phyloP scores from a whole-genome alignment of 2,329 filamentous ascomycete genomes.

The Penicillium sp. region DNA sequence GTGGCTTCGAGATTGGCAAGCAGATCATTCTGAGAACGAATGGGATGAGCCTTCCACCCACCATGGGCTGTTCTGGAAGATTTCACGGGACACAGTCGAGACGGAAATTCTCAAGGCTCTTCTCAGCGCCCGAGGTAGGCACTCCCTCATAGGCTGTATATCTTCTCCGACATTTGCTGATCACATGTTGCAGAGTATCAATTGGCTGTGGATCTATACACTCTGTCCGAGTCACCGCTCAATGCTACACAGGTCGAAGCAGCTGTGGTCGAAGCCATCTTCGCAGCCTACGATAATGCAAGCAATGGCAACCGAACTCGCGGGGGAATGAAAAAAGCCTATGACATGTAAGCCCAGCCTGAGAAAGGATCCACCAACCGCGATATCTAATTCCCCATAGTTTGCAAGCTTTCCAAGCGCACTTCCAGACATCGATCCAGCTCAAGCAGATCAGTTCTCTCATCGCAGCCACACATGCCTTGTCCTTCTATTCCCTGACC shows the following conservation, averaged over 20 bases:
- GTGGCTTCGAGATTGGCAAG: slow-evolving; percentile 64
- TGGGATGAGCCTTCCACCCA: slow-evolving; percentile 36
- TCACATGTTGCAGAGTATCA: slow-evolving; percentile 40
- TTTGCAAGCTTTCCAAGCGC: slow-evolving; percentile 46
- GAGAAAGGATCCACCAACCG: not conserved
- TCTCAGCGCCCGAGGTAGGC: slow-evolving; percentile 49
- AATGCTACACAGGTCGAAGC: slow-evolving; percentile 52
- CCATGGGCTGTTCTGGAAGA: slow-evolving; percentile 51
- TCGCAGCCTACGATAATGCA: slow-evolving; percentile 64
- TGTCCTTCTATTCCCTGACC: slow-evolving; percentile 67
- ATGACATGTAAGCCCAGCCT: slow-evolving; percentile 52
- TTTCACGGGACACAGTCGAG: slow-evolving; percentile 54
- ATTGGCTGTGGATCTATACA: slow-evolving; percentile 46
- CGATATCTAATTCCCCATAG: slow-evolving; percentile 25
- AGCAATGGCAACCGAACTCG: slow-evolving; percentile 66
- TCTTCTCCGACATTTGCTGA: slow-evolving; percentile 6
- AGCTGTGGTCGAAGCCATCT: slow-evolving; percentile 54
- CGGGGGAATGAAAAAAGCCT: slow-evolving; percentile 64
- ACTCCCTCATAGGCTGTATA: not conserved
- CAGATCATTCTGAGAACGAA: slow-evolving; percentile 23
- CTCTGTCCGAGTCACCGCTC: slow-evolving; percentile 38
- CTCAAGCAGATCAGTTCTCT: slow-evolving; percentile 54
- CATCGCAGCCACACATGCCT: slow-evolving; percentile 62
- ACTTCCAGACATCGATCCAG: slow-evolving; percentile 43
- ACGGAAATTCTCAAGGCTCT: slow-evolving; percentile 60